Evolutionary conservation across 768 basidiomycete genomes (phyloP).

Genomic region (Megacollybia marginata): DNA sequence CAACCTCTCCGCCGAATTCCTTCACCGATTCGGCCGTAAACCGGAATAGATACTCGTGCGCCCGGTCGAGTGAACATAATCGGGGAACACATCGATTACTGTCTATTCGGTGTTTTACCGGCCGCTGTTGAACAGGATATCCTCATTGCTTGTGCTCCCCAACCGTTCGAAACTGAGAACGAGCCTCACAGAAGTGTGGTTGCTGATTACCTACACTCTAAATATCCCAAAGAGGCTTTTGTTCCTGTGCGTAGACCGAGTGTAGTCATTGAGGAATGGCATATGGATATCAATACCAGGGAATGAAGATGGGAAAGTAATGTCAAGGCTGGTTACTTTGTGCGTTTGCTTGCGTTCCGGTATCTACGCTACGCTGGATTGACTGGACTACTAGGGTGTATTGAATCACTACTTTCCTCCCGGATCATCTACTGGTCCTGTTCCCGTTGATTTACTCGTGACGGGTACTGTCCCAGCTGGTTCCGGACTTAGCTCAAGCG

Average conservation of each 20-base stretch:
- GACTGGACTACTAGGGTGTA: slow-evolving; percentile 57
- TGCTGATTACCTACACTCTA: slow-evolving; percentile 53
- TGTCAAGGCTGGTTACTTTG: slow-evolving; percentile 81
- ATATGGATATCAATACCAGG: slow-evolving; percentile 64
- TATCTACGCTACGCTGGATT: too few species aligned
- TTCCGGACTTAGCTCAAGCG: slow-evolving; percentile 80
- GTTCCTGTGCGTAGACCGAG: slow-evolving; percentile 35
- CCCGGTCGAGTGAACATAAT: slow-evolving; percentile 69
- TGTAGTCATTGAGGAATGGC: slow-evolving; percentile 52
- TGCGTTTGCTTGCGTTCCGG: slow-evolving; percentile 29
- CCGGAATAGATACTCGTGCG: slow-evolving; percentile 67
- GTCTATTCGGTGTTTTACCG: slow-evolving; percentile 77
- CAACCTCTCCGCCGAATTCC: slow-evolving; percentile 53
- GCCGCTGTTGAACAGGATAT: slow-evolving; percentile 83
- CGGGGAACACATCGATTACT: slow-evolving; percentile 85
- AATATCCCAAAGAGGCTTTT: slow-evolving; percentile 56
- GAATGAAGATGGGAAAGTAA: slow-evolving; percentile 81
- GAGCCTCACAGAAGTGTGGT: slow-evolving; percentile 42
- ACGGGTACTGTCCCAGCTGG: slow-evolving; percentile 83
- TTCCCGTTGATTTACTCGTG: slow-evolving; percentile 66
- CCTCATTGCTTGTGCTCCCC: slow-evolving; percentile 67
- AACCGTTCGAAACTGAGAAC: slow-evolving; percentile 14
- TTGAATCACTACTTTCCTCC: slow-evolving; percentile 49
- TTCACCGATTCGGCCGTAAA: slow-evolving; percentile 53
- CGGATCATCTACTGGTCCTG: slow-evolving; percentile 26